These are phyloP conservation scores for Xerocomus potaroensis DNA, from an alignment of 768 basidiomycete species.

Conservation along the genomic window DNA sequence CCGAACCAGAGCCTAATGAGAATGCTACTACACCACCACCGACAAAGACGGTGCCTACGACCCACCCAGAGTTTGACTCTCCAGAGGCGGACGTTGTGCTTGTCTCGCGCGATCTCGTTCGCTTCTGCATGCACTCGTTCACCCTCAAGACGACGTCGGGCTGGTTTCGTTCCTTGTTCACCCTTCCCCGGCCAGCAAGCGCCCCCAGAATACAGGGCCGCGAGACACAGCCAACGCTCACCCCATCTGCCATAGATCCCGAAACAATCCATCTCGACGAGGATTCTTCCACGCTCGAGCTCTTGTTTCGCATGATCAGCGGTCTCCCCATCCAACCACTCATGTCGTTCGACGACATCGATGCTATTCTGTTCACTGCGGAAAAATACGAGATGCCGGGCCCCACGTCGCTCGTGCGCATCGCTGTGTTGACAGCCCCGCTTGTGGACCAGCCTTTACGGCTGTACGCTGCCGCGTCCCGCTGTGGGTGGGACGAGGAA, in stretches of 20 bases:
- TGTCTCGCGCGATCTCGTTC: conserved; percentile 42
- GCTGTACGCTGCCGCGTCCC: conserved; percentile 51
- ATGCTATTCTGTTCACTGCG: conserved; percentile 55
- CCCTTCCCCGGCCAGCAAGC: conserved; percentile 41
- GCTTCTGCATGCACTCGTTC: conserved; percentile 56
- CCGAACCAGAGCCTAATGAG: background rate
- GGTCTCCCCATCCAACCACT: conserved; percentile 50
- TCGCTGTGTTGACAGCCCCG: conserved; percentile 49
- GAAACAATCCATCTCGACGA: conserved; percentile 54
- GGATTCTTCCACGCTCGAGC: conserved; percentile 49
- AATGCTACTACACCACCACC: background rate
- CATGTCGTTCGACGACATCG: conserved; percentile 49
- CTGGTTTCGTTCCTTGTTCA: conserved; percentile 54
- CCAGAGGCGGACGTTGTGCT: conserved; percentile 55
- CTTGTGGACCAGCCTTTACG: conserved; percentile 49
- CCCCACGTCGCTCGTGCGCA: conserved; percentile 54
- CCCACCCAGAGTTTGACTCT: conserved; percentile 50
- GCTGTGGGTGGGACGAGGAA: conserved; percentile 58
- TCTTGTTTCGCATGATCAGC: conserved; percentile 56
- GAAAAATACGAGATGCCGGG: conserved; percentile 73
- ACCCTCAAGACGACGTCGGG: conserved; percentile 59
- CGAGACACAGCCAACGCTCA: conserved; percentile 1
- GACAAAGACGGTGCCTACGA: conserved; percentile 16
- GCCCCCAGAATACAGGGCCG: background rate
- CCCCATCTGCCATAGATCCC: conserved; percentile 13